phyloP scores from a whole-genome alignment of 2,329 filamentous ascomycete species.

The Dothiorella sarmentorum region DNA sequence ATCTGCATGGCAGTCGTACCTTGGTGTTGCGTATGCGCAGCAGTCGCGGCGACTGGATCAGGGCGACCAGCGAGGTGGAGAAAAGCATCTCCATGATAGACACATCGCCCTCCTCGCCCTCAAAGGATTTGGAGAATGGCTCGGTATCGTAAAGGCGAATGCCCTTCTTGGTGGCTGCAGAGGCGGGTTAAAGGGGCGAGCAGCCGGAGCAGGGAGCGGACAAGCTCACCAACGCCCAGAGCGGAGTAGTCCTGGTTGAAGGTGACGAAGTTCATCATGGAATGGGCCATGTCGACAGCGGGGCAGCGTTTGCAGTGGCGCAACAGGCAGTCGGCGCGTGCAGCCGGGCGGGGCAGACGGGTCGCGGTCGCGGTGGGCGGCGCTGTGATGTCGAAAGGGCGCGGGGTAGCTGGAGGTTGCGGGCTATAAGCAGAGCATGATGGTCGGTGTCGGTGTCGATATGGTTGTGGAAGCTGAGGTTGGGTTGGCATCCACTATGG shows the following conservation, averaged over 20 bases:
- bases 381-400: neutral
- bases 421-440: constrained; percentile 13
- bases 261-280: constrained; percentile 86
- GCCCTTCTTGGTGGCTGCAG: constrained; percentile 78
- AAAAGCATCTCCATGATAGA: constrained; percentile 98
- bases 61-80: constrained; percentile 90
- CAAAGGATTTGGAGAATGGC: constrained; percentile 91
- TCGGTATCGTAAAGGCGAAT: constrained; percentile 97
- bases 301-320: neutral
- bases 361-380: neutral
- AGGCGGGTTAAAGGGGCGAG: constrained; percentile 19
- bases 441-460: too few relatives aligned
- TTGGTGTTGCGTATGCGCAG: constrained; percentile 98
- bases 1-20: constrained; percentile 47
- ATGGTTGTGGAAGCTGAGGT: neutral
- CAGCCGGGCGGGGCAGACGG: neutral
- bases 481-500: too few relatives aligned
- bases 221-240: constrained; percentile 77
- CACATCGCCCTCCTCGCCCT: constrained; percentile 91
- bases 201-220: neutral
- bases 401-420: neutral
- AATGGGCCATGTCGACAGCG: constrained; percentile 56
- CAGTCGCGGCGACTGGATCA: constrained; percentile 86
- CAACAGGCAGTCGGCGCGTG: neutral
- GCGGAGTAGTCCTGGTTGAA: constrained; percentile 99